Conservation (phyloP, 352 stramenopile genomes). For the Ophiocytium majus region DNA sequence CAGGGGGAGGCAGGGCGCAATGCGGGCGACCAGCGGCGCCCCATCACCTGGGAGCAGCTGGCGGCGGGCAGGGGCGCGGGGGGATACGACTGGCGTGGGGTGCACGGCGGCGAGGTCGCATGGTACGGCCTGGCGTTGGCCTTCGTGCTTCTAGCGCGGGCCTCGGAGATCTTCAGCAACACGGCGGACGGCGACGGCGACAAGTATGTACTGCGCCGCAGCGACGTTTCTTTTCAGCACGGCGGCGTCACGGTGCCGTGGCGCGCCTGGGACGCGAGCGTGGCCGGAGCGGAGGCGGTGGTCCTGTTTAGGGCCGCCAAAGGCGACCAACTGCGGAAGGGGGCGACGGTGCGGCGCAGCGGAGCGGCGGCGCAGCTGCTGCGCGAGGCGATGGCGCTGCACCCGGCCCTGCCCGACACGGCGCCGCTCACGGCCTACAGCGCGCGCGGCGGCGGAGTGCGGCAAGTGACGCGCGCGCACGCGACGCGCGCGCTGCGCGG, state of each 20-base stretch:
- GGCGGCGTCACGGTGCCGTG: too few species aligned
- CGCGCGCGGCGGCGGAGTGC: neutral
- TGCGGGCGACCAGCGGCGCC: neutral
- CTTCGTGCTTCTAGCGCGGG: neutral
- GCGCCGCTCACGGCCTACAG: neutral
- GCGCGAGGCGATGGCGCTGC: neutral
- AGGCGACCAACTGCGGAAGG: neutral
- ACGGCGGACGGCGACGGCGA: neutral
- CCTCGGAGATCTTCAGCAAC: neutral
- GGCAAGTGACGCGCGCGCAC: neutral
- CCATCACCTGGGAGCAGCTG: neutral
- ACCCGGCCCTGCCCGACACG: neutral
- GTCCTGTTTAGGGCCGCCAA: neutral
- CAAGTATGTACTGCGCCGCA: neutral
- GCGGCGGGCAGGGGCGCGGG: neutral
- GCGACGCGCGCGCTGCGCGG: neutral
- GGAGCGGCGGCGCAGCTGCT: neutral
- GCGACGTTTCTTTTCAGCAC: neutral
- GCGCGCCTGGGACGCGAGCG: neutral
- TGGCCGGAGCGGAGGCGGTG: neutral
- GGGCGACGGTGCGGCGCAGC: neutral
- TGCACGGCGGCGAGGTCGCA: neutral
- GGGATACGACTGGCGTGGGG: neutral
- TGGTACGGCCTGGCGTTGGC: neutral
- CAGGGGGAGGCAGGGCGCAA: neutral